Percentiles rank a stretch among this genome's conserved stretches.
These are phyloP conservation scores for Blastobotrys malaysiensis DNA, from an alignment of 1,139 yeast species.

Conservation along the genomic window DNA sequence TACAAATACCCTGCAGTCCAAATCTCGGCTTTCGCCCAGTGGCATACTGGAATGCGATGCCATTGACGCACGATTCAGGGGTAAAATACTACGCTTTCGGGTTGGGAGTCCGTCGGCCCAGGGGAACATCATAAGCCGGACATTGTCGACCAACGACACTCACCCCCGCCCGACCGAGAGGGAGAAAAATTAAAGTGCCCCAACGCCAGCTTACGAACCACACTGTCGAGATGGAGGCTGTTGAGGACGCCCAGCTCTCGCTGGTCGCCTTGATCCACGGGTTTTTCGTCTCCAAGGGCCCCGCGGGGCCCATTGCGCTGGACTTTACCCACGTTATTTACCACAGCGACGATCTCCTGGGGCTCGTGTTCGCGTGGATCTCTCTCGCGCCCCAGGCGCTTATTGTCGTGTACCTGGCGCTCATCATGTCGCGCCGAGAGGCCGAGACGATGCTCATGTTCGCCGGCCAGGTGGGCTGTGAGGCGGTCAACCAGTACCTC, in stretches of 20 bases:
- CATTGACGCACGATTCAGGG: not conserved
- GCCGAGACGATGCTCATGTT: constrained; percentile 79
- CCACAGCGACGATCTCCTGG: constrained; percentile 58
- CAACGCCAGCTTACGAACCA: too few relatives aligned
- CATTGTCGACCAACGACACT: too few relatives aligned
- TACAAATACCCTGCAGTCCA: too few relatives aligned
- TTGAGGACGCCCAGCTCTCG: not conserved
- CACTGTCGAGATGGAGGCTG: not conserved
- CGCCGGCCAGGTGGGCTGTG: constrained; percentile 80
- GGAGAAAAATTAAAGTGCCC: not conserved
- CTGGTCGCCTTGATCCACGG: not conserved
- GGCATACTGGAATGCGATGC: too few relatives aligned
- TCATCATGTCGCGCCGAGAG: constrained; percentile 79
- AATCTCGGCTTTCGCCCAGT: too few relatives aligned
- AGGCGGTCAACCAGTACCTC: constrained; percentile 60
- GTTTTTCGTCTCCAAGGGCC: not conserved
- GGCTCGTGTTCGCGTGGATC: constrained; percentile 61
- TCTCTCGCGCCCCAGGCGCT: constrained; percentile 81
- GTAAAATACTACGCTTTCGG: not conserved
- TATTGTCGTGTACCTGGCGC: constrained; percentile 73
- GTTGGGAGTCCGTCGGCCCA: too few relatives aligned
- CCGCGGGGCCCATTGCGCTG: constrained; percentile 10
- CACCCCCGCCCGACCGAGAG: not conserved
- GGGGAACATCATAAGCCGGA: too few relatives aligned
- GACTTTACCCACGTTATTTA: constrained; percentile 67